Base-by-base conservation (phyloP, 345 rosid genomes). In the Populus tremula region DNA sequence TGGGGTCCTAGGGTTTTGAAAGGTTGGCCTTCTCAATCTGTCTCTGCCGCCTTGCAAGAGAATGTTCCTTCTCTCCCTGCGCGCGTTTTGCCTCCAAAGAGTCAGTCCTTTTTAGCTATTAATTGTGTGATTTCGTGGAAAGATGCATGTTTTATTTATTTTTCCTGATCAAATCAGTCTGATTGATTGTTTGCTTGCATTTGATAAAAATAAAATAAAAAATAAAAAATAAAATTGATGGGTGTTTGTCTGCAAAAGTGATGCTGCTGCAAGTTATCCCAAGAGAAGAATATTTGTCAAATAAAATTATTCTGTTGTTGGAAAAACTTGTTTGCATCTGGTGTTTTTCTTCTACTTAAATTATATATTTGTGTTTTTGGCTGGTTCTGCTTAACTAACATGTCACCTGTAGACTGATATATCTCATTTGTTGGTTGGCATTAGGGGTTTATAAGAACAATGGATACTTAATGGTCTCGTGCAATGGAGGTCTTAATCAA, bases 401-500 rank as follows among this genome's bases (percentile, higher is more conserved):
- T 66, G 21, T 33, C 41, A 67, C 8, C 2, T 68, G 31, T 69
- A 25, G n/a, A 25, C 31, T 69, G 72, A 41, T 69, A 4, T 21
- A 20, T 69, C 35, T 5, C 31, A 21, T 79, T 59, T 16, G 29
- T 31, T 65, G 79, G 56, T 73, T 87, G 73, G 6, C 59, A 38
- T 59, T 77, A 96, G 99, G 99, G 89, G 78, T 89, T 71, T 96
- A 96, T 87, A 89, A 88, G 82, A 94, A 94, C 92, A 96, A 94
- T 80, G 98, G 98, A 49, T 94, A 96, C 78, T 89, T 94, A 78
- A 86, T 96, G 95, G 94, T 92, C 78, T 96, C 98, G 13, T 90
- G 94, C 83, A 93, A 90, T 86, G 97, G 97, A 72, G 97, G 97
- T 83, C 97, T 93, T 71, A 93, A 93, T 85, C 97, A 93, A 84